Base-by-base conservation (phyloP, 2,329 filamentous ascomycete genomes). In the Coniella lustricola region DNA sequence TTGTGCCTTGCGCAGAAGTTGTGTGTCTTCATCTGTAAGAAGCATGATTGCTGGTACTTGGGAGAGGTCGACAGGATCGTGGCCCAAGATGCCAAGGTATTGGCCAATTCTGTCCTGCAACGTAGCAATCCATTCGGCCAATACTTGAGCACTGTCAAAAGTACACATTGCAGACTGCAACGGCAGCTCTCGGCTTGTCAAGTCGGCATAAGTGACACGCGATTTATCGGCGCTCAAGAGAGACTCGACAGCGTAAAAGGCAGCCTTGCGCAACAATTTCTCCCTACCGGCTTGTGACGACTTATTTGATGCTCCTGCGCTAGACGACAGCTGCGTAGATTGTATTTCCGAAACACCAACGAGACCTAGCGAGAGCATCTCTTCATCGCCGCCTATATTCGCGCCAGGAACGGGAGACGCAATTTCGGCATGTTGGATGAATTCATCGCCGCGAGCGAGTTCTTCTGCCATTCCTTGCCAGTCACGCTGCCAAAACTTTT, bases 51-150 rank as follows among this genome's bases (percentile, higher is more conserved):
- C 88, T 2, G 90, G 89, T 7, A 95, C 86, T 56, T 90, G 84
- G 1, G 75, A 73, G 44, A 88, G 76, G 58, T 96, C 89, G 31
- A 93, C 79, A 0, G 85, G 77, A 54, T 95, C 87, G 50, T 85
- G 84, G 12, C 91, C 91, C 2, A 97, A 76, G 5, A 96, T 81
- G 4, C 91, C 91, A 5, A 97, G 67, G 59, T 93, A 95, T 4
- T 82, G 82, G 0, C 91, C 91, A n/a, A 96, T 86, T 8, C 93
- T 85, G 60, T 96, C 90, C 64, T 98, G 93, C 3, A 97, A 80
- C 1, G 90, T 93, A 4, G 87, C 87, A 35, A 93, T 79, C 91
- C 91, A 98, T 66, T 97, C 91, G 0, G 89, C 89, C 29, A 98
- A 77, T 1, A 97, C 89, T 61, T 96, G 90, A 2, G 88, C 86